Evolutionary conservation across 1,139 yeast genomes (phyloP).

Genomic region (Taiozyma sp.): DNA sequence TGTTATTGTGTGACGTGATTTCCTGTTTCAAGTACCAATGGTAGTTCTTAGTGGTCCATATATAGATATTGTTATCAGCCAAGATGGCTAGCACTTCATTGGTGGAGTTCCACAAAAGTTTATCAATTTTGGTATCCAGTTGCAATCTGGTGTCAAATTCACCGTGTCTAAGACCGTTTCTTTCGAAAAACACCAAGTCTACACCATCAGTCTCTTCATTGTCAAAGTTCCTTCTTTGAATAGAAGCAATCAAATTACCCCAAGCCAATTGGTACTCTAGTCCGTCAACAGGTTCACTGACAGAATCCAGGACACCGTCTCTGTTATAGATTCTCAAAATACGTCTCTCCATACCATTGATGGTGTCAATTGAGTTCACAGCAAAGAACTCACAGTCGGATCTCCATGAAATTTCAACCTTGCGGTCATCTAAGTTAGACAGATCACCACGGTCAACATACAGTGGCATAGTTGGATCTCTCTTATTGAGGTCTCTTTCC

Average conservation of each 20-base stretch:
- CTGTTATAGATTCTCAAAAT: slow-evolving; percentile 80
- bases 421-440: slow-evolving; percentile 46
- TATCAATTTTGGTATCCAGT: slow-evolving; percentile 35
- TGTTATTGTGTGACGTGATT: slow-evolving; percentile 33
- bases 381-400: slow-evolving; percentile 90
- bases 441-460: slow-evolving; percentile 65
- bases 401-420: slow-evolving; percentile 74
- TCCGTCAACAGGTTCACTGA: slow-evolving; percentile 87
- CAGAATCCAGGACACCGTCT: slow-evolving; percentile 75
- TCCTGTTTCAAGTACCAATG: slow-evolving; percentile 95
- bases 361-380: slow-evolving; percentile 54
- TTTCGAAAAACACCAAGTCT: slow-evolving; percentile 77
- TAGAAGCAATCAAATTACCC: slow-evolving; percentile 87
- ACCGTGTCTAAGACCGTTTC: slow-evolving; percentile 91
- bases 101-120: slow-evolving; percentile 76
- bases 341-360: slow-evolving; percentile 50
- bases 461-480: slow-evolving; percentile 92
- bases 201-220: slow-evolving; percentile 24
- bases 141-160: slow-evolving; percentile 72
- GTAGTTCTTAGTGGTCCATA: slow-evolving; percentile 92
- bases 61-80: slow-evolving; percentile 55
- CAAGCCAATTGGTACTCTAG: slow-evolving; percentile 72
- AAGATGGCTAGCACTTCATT: slow-evolving; percentile 77
- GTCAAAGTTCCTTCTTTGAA: slow-evolving; percentile 51
- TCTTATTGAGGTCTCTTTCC: slow-evolving; percentile 52